Evolutionary conservation across 305 asterid species (phyloP), one percentile per base, ranked within the genome.

Genomic region (Fraxinus velutina): DNA sequence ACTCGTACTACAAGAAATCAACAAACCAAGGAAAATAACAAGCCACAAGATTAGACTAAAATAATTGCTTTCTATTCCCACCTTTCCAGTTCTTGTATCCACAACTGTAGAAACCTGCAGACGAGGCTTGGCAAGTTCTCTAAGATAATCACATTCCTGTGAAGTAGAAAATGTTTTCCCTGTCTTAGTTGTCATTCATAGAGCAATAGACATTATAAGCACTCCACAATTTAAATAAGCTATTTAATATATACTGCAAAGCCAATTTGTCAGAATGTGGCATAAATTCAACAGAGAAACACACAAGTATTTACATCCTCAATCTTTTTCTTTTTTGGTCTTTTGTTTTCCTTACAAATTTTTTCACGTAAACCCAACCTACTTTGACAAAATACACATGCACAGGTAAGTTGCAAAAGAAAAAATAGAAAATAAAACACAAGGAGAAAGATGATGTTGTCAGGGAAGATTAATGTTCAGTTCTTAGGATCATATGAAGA

Each of bases 101-200:
- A 94, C 98, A 60, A 94, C 98, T 4, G 97, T 92, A 75, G 98
- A 94, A 84, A 88, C 83, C 77, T 87, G 87, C 62, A 93, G 94
- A 80, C 93, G 98, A 78, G 97, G 95, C 79, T 70, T 83, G 68
- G 98, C 94, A 75, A 90, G 83, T 77, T 86, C 93, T 86, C 92
- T 93, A 79, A 94, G 97, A 87, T 94, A 94, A 86, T 93, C 97
- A 55, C 98, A 94, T 85, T 94, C 98, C 97, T 94, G 89, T 32
- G 78, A 81, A 73, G 60, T 44, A 70, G 75, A 75, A 80, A 80
- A n/a, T 83, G 55, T 68, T 68, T 29, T 68, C 74, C 74, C 17
- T 2, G 3, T 29, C 13, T 68, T 68, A 68, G 74, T 27, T 13
- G 74, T 29, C 70, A 60, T 72, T 75, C 80, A 79, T 73, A 74